These are phyloP conservation scores for Cicer chorassanicum DNA, from an alignment of 306 rosid species.

Conservation along the genomic window DNA sequence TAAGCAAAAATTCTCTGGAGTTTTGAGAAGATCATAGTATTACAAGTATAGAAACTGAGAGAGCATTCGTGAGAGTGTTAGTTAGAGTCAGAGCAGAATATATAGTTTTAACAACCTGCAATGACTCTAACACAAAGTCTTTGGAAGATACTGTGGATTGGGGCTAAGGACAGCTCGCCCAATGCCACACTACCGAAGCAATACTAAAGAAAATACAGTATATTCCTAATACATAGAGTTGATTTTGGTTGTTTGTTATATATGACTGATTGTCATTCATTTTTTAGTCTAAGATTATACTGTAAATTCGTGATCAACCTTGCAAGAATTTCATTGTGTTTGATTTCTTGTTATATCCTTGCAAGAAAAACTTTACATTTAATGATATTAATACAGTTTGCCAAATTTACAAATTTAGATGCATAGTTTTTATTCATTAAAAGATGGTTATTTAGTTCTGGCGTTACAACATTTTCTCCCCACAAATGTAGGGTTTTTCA, in stretches of 20 bases:
- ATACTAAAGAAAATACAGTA: not conserved
- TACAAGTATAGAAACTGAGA: not conserved
- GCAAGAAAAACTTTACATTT: slow-evolving; percentile 19
- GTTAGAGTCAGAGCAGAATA: not conserved
- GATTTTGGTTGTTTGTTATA: slow-evolving; percentile 13
- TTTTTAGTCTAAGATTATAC: slow-evolving; percentile 22
- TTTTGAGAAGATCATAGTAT: slow-evolving; percentile 24
- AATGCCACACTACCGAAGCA: not conserved
- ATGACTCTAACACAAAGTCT: not conserved
- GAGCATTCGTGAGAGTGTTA: not conserved
- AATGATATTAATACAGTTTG: slow-evolving; percentile 4
- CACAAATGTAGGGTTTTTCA: slow-evolving; percentile 67
- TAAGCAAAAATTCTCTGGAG: slow-evolving; percentile 14
- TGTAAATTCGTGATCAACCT: slow-evolving; percentile 7
- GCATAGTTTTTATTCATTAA: slow-evolving; percentile 25
- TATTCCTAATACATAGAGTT: not conserved
- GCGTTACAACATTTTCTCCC: slow-evolving; percentile 21
- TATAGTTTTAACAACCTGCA: not conserved
- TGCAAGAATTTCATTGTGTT: slow-evolving; percentile 5
- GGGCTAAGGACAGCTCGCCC: not conserved
- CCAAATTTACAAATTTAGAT: slow-evolving; percentile 23
- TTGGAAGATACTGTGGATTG: not conserved
- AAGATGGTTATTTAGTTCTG: slow-evolving; percentile 38
- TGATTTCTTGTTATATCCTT: slow-evolving; percentile 11
- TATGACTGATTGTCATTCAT: slow-evolving; percentile 25